A percentile compares a stretch with the other conserved stretches of the same genome.
These are phyloP conservation scores for Candida maltosa DNA, from an alignment of 805 yeast species.

Conservation along the genomic window DNA sequence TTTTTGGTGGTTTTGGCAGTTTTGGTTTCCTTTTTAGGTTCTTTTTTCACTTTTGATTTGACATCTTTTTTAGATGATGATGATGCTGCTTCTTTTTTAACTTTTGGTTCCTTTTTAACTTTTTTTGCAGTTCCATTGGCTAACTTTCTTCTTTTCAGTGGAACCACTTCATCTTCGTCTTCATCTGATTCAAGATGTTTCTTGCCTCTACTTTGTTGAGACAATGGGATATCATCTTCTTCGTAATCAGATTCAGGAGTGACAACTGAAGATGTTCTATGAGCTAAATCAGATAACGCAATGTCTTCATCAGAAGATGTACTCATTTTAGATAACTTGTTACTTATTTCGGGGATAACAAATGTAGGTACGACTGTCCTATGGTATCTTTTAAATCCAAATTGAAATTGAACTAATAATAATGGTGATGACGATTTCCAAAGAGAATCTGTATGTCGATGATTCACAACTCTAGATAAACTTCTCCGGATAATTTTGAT, in stretches of 20 bases:
- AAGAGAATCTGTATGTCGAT: too few relatives aligned
- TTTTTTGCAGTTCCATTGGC: slow-evolving; percentile 4
- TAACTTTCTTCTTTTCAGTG: slow-evolving; percentile 8
- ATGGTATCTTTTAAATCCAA: too few relatives aligned
- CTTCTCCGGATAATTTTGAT: too few relatives aligned
- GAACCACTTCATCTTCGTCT: slow-evolving; percentile 11
- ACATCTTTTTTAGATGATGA: too few relatives aligned
- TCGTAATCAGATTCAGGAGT: slow-evolving; percentile 2
- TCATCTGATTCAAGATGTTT: slow-evolving; percentile 3
- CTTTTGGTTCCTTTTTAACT: background rate
- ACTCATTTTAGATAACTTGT: slow-evolving; percentile 2
- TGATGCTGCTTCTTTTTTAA: slow-evolving; percentile 3
- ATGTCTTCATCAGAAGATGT: slow-evolving; percentile 9
- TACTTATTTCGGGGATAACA: background rate
- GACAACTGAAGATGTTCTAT: background rate
- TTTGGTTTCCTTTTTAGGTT: too few relatives aligned
- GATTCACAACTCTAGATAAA: too few relatives aligned
- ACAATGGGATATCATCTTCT: slow-evolving; percentile 8
- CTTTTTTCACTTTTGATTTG: slow-evolving; percentile 3
- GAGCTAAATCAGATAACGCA: slow-evolving; percentile 5
- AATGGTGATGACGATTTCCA: too few relatives aligned
- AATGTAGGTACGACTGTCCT: background rate
- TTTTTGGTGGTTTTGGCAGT: slow-evolving; percentile 3
- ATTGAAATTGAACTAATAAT: too few relatives aligned
- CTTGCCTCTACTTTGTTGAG: background rate